These are phyloP conservation scores for Trametes cinnabarina DNA, from an alignment of 768 basidiomycete species.

Conservation along the genomic window DNA sequence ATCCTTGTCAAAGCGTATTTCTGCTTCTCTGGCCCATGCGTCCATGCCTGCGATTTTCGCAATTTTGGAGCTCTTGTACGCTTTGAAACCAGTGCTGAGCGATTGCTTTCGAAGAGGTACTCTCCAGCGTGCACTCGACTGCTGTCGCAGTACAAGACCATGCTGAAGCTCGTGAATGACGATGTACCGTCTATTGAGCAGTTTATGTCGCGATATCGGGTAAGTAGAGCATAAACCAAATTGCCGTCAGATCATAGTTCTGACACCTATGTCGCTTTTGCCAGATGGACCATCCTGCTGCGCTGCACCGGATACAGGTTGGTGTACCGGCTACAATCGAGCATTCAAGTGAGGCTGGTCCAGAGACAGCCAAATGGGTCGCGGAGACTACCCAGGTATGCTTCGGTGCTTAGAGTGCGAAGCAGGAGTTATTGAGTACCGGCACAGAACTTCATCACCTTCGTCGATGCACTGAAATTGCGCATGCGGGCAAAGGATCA, in stretches of 20 bases:
- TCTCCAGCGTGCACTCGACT: constrained; percentile 93
- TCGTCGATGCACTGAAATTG: constrained; percentile 96
- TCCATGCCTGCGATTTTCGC: too few species aligned
- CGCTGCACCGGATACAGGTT: constrained; percentile 83
- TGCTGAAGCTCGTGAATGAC: constrained; percentile 92
- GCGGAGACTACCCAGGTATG: constrained; percentile 94
- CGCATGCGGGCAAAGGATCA: constrained; percentile 96
- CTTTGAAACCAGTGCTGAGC: constrained; percentile 27
- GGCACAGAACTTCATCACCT: constrained; percentile 89
- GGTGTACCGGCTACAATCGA: constrained; percentile 97
- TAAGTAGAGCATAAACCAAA: constrained; percentile 34
- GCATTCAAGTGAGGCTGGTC: constrained; percentile 88
- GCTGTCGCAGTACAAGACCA: constrained; percentile 96
- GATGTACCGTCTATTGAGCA: constrained; percentile 82
- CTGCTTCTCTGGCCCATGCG: neutral
- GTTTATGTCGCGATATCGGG: constrained; percentile 88
- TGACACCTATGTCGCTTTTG: neutral
- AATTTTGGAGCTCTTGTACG: neutral
- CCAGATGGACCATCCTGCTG: constrained; percentile 92
- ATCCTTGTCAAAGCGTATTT: neutral
- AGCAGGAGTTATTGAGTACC: neutral
- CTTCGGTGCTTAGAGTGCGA: neutral
- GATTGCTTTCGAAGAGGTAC: constrained; percentile 61
- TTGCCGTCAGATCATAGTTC: neutral
- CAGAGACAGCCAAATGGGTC: constrained; percentile 94